Conservation (phyloP, 805 yeast genomes). For the Lipomyces sp. region DNA sequence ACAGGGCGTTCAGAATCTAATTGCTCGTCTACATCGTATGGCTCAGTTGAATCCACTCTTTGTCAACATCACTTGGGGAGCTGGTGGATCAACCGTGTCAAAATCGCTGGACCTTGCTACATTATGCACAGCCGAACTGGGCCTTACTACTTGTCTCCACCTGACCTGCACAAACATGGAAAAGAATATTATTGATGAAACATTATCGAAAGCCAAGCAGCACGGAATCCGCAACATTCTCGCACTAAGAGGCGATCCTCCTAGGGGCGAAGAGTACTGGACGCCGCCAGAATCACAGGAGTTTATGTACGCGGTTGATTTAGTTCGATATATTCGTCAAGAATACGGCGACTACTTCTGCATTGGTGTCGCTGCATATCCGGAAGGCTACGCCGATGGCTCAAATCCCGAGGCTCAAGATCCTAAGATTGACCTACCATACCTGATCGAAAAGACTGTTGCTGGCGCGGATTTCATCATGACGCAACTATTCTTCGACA, state of each 20-base stretch:
- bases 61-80: slow-evolving; percentile 97
- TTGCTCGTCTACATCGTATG: slow-evolving; percentile 88
- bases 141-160: slow-evolving; percentile 90
- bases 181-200: slow-evolving; percentile 73
- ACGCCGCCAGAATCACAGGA: slow-evolving; percentile 51
- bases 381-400: slow-evolving; percentile 96
- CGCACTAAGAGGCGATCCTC: slow-evolving; percentile 96
- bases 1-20: slow-evolving; percentile 76
- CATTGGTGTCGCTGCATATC: slow-evolving; percentile 96
- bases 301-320: slow-evolving; percentile 80
- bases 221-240: slow-evolving; percentile 86
- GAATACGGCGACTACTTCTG: slow-evolving; percentile 82
- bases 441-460: slow-evolving; percentile 75
- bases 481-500: slow-evolving; percentile 90
- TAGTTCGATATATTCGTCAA: slow-evolving; percentile 76
- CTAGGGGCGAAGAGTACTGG: slow-evolving; percentile 73
- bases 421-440: slow-evolving; percentile 73
- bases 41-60: slow-evolving; percentile 85
- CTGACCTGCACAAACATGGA: slow-evolving; percentile 95
- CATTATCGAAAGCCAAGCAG: slow-evolving; percentile 69
- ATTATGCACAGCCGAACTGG: slow-evolving; percentile 72
- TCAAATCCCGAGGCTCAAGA: slow-evolving; percentile 57
- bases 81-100: slow-evolving; percentile 91
- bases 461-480: slow-evolving; percentile 96
- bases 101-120: slow-evolving; percentile 84